Base-by-base conservation (phyloP, 192 early-diverging fungal species). In the Phycomyces blakesleeanus region DNA sequence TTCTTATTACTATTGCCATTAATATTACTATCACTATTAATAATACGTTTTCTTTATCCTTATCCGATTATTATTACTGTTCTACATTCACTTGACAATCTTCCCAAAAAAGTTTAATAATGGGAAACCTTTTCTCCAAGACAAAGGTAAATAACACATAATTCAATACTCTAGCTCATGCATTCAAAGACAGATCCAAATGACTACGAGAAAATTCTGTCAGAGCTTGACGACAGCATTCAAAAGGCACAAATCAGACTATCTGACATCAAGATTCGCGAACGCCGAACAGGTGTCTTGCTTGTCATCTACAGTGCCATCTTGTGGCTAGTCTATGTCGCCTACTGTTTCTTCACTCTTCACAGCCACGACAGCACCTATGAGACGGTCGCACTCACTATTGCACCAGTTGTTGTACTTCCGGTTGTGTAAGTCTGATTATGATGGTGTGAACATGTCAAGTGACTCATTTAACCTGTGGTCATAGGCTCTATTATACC, bases 171-270 rank as follows among this genome's bases (percentile, higher is more conserved):
- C 7, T 2, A 5, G 2, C 29, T 34, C 29, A 34, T 34, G 7
- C 29, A 2, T 34, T 34, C 29, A 34, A 58, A 75, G 68, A 55
- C 59, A 14, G 68, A 75, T 49, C 61, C 67, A 15, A 69, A 56
- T 27, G 68, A 69, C 40, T 76, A 67, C 55, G 74, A 76, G 41
- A 71, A 71, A 41, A 68, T 76, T 64, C 75, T 89, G 21, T 84
- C 82, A 25, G 81, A 85, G 41, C 81, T 91, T 6, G 87, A 88
- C 60, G 80, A 71, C 25, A 81, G 87, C 42, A 83, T 85, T 50
- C 75, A 87, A 53, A 79, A 73, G 25, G 75, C 87, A 8, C 85
- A 91, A 62, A 55, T 77, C 26, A 73, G 82, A 72, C 78, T 89
- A 42, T 80, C 82, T 40, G 88, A 85, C 61, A 84, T 88, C 55